Conservation (phyloP, 164 flowering plant species). For the Santalum album region DNA sequence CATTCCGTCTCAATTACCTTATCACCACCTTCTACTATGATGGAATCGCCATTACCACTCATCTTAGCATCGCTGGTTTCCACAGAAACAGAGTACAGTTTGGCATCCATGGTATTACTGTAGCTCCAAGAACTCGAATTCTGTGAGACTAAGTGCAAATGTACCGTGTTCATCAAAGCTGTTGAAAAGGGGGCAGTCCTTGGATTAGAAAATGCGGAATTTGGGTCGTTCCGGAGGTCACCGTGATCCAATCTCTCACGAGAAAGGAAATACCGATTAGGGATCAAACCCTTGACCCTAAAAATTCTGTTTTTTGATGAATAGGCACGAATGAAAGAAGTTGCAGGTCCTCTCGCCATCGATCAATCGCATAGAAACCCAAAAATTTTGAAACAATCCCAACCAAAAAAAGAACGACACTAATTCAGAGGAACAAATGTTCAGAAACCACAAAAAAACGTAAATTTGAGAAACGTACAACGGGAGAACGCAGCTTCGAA, state of each 20-base stretch:
- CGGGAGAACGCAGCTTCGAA: no score
- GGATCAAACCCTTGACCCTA: conserved; percentile 13
- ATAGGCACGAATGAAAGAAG: conserved; percentile 27
- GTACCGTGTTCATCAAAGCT: conserved; percentile 5
- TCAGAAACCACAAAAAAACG: no score
- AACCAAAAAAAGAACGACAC: no score
- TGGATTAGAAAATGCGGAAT: conserved; percentile 8
- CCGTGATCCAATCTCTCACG: conserved; percentile 2
- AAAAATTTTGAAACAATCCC: no score
- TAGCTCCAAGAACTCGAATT: conserved; percentile 1
- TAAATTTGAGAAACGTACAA: no score
- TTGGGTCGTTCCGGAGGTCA: conserved; percentile 4
- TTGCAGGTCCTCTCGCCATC: conserved; percentile 45
- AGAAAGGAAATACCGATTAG: conserved; percentile 16
- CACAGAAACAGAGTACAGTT: conserved; percentile 15
- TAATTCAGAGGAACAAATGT: no score
- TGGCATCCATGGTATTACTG: conserved; percentile 6
- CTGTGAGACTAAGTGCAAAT: neutral
- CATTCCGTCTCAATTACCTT: conserved; percentile 2
- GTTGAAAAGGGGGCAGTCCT: conserved; percentile 12
- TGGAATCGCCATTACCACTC: conserved; percentile 12
- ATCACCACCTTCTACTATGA: neutral
- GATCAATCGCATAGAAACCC: neutral
- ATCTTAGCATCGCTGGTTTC: conserved; percentile 5
- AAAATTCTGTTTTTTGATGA: conserved; percentile 16